Conservation (phyloP, 305 asterid species). For the Solanum hybrid region DNA sequence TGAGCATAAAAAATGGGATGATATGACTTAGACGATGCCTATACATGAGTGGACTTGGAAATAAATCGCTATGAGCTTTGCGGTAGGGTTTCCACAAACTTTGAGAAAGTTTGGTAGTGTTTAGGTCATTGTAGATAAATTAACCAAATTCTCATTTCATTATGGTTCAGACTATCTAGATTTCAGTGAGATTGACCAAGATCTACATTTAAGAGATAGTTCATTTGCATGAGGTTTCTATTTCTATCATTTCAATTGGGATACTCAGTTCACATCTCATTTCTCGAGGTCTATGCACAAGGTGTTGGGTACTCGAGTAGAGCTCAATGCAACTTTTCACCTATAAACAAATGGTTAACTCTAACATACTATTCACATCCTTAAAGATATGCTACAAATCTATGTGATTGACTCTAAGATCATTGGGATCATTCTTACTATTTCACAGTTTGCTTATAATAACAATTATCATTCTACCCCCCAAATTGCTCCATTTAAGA, state of each 20-base stretch:
- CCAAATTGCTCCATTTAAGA: neutral
- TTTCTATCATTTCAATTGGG: neutral
- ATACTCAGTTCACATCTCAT: neutral
- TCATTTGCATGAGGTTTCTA: neutral
- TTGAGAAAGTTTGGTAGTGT: no score
- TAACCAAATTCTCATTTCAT: neutral
- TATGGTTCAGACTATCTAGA: neutral
- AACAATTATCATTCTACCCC: neutral
- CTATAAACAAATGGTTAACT: neutral
- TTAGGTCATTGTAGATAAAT: neutral
- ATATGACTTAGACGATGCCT: neutral
- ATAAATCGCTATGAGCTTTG: neutral
- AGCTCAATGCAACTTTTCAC: neutral
- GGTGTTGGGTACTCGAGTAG: neutral
- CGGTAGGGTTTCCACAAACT: neutral
- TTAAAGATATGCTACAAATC: neutral
- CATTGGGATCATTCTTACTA: neutral
- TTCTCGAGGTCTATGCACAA: neutral
- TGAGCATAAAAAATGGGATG: neutral
- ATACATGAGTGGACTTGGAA: neutral
- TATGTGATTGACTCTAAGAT: neutral
- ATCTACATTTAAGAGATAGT: neutral
- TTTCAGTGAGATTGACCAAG: neutral
- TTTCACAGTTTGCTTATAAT: no score
- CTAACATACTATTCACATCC: neutral